Percentiles rank a stretch among this genome's conserved stretches.
These are phyloP conservation scores for Kregervanrija pseudodelftensis DNA, from an alignment of 805 yeast genomes.

Conservation along the genomic window DNA sequence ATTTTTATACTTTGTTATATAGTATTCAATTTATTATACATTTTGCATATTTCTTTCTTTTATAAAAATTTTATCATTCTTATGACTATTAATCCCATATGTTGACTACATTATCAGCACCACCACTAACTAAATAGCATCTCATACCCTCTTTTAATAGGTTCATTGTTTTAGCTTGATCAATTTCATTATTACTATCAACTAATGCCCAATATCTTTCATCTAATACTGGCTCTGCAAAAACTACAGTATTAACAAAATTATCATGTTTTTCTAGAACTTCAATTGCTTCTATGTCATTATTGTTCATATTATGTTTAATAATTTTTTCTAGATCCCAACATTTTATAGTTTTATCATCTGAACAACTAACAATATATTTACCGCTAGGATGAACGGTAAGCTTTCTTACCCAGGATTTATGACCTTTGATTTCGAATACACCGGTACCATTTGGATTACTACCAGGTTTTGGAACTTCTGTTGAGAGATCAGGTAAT, in stretches of 20 bases:
- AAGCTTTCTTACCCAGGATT: slow-evolving; percentile 77
- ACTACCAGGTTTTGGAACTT: slow-evolving; percentile 33
- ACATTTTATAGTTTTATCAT: slow-evolving; percentile 65
- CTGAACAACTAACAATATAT: slow-evolving; percentile 63
- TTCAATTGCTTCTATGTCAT: slow-evolving; percentile 15
- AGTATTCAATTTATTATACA: neutral
- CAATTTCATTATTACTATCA: slow-evolving; percentile 18
- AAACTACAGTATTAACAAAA: slow-evolving; percentile 57
- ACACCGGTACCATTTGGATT: slow-evolving; percentile 57
- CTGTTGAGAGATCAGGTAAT: slow-evolving; percentile 42
- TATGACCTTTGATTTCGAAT: slow-evolving; percentile 62
- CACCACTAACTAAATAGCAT: slow-evolving; percentile 58
- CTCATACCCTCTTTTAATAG: slow-evolving; percentile 43
- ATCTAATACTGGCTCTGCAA: slow-evolving; percentile 41
- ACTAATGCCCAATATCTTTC: slow-evolving; percentile 8
- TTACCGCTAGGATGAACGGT: slow-evolving; percentile 71
- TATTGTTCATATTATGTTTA: slow-evolving; percentile 23
- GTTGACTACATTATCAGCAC: slow-evolving; percentile 48
- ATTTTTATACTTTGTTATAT: neutral
- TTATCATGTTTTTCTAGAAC: slow-evolving; percentile 62
- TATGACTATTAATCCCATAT: slow-evolving; percentile 37
- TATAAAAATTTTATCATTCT: neutral
- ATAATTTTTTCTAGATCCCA: slow-evolving; percentile 56
- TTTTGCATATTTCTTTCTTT: neutral
- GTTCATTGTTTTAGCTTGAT: slow-evolving; percentile 21